Percentiles rank a stretch among this genome's conserved stretches.
phyloP scores from a whole-genome alignment of 805 yeast species.

The Ogataea trehalophila region DNA sequence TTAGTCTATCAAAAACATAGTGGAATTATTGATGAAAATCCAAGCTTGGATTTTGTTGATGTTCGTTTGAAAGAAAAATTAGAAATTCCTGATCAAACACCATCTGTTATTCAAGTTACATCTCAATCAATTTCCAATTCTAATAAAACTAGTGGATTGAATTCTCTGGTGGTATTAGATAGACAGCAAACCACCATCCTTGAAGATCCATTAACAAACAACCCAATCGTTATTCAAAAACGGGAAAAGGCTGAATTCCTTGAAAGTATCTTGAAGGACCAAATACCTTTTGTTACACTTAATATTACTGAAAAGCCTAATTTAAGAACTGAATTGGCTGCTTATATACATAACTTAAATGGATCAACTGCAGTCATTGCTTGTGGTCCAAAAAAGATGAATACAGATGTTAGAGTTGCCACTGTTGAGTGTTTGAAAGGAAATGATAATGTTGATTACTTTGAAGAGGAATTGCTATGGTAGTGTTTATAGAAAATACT shows the following conservation, averaged over 20 bases:
- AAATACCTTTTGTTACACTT: conserved; percentile 17
- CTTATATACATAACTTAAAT: conserved; percentile 12
- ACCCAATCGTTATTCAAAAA: conserved; percentile 4
- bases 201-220: neutral
- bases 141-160: too few relatives aligned
- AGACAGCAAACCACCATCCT: too few relatives aligned
- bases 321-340: conserved; percentile 18
- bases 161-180: neutral
- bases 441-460: conserved; percentile 29
- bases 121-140: too few relatives aligned
- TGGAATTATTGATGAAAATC: neutral
- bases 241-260: conserved; percentile 13
- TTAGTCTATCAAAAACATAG: neutral
- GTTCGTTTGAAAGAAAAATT: neutral
- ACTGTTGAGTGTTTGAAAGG: conserved; percentile 26
- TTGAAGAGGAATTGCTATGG: conserved; percentile 36
- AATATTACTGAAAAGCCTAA: conserved; percentile 24
- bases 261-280: conserved; percentile 13
- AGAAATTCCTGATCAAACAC: too few relatives aligned
- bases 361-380: conserved; percentile 31
- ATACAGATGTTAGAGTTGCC: conserved; percentile 30
- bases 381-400: conserved; percentile 33
- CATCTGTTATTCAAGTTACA: too few relatives aligned
- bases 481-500: conserved; percentile 5
- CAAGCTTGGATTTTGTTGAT: too few relatives aligned